Evolutionary conservation across 805 yeast species (phyloP).

Genomic region (Metschnikowia aberdeeniae): DNA sequence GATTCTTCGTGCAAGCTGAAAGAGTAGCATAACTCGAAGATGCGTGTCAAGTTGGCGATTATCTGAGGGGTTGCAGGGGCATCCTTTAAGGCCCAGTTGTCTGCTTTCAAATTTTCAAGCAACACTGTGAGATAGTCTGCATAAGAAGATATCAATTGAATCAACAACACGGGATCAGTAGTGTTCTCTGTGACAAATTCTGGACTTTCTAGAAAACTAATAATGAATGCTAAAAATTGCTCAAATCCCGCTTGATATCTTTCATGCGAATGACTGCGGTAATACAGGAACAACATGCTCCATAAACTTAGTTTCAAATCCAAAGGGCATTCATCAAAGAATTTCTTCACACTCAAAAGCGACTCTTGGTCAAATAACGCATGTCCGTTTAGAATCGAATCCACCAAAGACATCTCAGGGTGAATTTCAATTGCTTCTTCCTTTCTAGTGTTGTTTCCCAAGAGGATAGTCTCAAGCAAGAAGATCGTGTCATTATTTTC

Average conservation of each 20-base stretch:
- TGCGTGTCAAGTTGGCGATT: conserved; percentile 21
- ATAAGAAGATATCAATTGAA: conserved; percentile 50
- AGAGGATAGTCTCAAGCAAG: conserved; percentile 46
- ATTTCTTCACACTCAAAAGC: conserved; percentile 49
- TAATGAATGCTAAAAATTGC: conserved; percentile 44
- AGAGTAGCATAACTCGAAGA: conserved; percentile 44
- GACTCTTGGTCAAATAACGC: conserved; percentile 20
- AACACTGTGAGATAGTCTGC: conserved; percentile 47
- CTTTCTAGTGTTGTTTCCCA: conserved; percentile 17
- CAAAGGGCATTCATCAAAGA: conserved; percentile 60
- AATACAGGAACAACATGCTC: conserved; percentile 63
- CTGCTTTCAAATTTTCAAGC: conserved; percentile 20
- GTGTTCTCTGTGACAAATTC: conserved; percentile 14
- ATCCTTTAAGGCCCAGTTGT: conserved; percentile 33
- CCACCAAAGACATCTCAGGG: conserved; percentile 4
- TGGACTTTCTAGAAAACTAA: conserved; percentile 27
- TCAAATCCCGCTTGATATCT: conserved; percentile 50
- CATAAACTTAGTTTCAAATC: conserved; percentile 70
- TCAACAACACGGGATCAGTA: conserved; percentile 40
- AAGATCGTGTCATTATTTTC: conserved; percentile 32
- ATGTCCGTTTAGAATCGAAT: conserved; percentile 14
- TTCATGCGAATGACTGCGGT: conserved; percentile 28
- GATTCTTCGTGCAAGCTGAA: conserved; percentile 54
- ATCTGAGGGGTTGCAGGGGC: conserved; percentile 5
- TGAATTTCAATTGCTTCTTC: background rate